Base-by-base conservation (phyloP, 2,329 filamentous ascomycete species). In the Aspergillus novoparasiticus region DNA sequence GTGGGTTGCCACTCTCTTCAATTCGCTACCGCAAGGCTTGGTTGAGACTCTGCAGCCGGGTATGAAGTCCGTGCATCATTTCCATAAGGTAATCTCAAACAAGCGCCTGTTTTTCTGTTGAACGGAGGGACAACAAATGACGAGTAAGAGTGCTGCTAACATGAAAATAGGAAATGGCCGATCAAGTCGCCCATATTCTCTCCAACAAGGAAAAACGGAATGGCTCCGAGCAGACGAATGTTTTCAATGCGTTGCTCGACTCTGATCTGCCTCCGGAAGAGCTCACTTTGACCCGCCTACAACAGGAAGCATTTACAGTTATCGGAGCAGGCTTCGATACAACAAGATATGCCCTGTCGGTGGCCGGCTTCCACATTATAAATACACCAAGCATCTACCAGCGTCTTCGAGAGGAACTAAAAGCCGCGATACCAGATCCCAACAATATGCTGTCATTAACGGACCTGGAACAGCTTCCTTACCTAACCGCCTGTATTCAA, bases 251-350 rank as follows among this genome's bases (percentile, higher is more conserved):
- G 12, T 32, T 76, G 19, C 48, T 79, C 11, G 69, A 78, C 32
- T 78, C 76, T 1, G 66, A 73, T 1, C 62, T 82, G 26, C 75
- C 68, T 39, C 67, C 61, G 1, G 69, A 77, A 14, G 78, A 82
- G 54, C 79, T 77, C 61, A 70, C 48, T 0, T 39, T 67, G 4
- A 56, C 45, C 14, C 69, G 73, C 12, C 58, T 76, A 21, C 64
- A 68, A 8, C 68, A 73, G 45, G 73, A 76, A 57, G 68, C 72
- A 12, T 66, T 69, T 28, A 72, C 68, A 2, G 68, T 72, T 2
- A 70, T 73, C 16, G 69, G 71, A 0, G 73, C 73, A 1, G 73
- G 73, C 5, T 70, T 70, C 19, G 72, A 75, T 55, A 75, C 73
- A 0, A 75, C 73, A 4, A 67, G 69, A 14, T 69, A 69, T 30